A percentile compares a stretch with the other conserved stretches of the same genome.
phyloP scores from a whole-genome alignment of 2,329 filamentous ascomycete genomes.

The Pseudogymnoascus sp. region DNA sequence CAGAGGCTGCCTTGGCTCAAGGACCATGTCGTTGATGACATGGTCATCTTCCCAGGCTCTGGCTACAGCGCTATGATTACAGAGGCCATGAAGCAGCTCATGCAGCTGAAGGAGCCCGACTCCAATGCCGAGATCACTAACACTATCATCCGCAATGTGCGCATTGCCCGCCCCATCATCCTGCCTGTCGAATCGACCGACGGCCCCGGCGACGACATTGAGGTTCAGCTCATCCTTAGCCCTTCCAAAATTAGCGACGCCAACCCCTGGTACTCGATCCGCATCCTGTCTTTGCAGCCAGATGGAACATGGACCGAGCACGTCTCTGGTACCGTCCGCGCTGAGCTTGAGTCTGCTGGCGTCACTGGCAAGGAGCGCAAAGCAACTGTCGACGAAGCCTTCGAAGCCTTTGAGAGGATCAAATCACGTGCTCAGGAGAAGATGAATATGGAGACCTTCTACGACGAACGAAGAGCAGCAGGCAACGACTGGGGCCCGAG shows the following conservation, averaged over 20 bases:
- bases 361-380: slow-evolving; percentile 7
- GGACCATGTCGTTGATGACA: slow-evolving; percentile 43
- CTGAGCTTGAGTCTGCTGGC: background rate
- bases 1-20: slow-evolving; percentile 43
- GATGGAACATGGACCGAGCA: slow-evolving; percentile 7
- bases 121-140: slow-evolving; percentile 8
- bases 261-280: slow-evolving; percentile 8
- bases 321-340: slow-evolving; percentile 1
- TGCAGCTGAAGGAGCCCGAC: background rate
- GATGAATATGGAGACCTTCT: background rate
- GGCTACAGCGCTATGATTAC: slow-evolving; percentile 43
- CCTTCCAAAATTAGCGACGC: background rate
- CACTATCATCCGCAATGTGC: slow-evolving; percentile 36
- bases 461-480: slow-evolving; percentile 4
- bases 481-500: slow-evolving; percentile 11
- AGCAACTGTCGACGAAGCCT: slow-evolving; percentile 6
- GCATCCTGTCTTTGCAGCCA: slow-evolving; percentile 1
- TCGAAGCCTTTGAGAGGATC: background rate
- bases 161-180: slow-evolving; percentile 42
- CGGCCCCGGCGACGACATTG: slow-evolving; percentile 2
- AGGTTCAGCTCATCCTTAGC: slow-evolving; percentile 10
- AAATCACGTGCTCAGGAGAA: background rate
- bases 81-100: slow-evolving; percentile 28
- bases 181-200: slow-evolving; percentile 37
- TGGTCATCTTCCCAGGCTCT: slow-evolving; percentile 42